These are phyloP conservation scores for Stephania japonica DNA, from an alignment of 164 flowering plant genomes.

Conservation along the genomic window DNA sequence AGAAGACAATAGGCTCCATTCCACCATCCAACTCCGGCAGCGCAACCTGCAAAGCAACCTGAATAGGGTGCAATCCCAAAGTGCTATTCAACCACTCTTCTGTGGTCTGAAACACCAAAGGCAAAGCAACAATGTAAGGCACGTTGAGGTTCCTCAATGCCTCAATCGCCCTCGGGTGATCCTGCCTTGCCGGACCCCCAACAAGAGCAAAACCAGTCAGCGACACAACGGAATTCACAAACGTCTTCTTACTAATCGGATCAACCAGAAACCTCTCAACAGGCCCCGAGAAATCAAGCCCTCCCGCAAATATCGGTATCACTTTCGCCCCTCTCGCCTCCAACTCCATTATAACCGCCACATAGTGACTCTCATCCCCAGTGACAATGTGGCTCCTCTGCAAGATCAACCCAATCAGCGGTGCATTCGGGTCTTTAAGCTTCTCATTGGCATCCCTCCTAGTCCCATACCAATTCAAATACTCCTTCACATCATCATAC, in stretches of 20 bases:
- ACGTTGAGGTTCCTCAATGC: constrained; percentile 92
- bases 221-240: constrained; percentile 74
- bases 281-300: constrained; percentile 93
- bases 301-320: constrained; percentile 92
- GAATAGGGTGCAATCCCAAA: constrained; percentile 95
- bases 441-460: constrained; percentile 80
- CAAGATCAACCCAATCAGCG: constrained; percentile 70
- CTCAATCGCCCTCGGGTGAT: constrained; percentile 91
- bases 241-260: constrained; percentile 72
- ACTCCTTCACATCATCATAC: constrained; percentile 98
- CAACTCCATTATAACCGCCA: constrained; percentile 96
- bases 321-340: constrained; percentile 95
- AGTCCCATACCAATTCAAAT: constrained; percentile 92
- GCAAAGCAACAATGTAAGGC: constrained; percentile 93
- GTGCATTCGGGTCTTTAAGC: constrained; percentile 63
- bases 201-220: constrained; percentile 96
- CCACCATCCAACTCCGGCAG: constrained; percentile 99
- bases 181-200: constrained; percentile 99
- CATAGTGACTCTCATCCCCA: constrained; percentile 96
- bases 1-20: constrained; percentile 95
- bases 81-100: constrained; percentile 98
- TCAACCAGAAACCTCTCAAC: constrained; percentile 76
- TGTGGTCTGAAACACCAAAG: constrained; percentile 96
- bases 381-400: constrained; percentile 97
- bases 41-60: constrained; percentile 98